Evolutionary conservation across 1,139 yeast species (phyloP).

Genomic region (Martiniozyma asiatica): DNA sequence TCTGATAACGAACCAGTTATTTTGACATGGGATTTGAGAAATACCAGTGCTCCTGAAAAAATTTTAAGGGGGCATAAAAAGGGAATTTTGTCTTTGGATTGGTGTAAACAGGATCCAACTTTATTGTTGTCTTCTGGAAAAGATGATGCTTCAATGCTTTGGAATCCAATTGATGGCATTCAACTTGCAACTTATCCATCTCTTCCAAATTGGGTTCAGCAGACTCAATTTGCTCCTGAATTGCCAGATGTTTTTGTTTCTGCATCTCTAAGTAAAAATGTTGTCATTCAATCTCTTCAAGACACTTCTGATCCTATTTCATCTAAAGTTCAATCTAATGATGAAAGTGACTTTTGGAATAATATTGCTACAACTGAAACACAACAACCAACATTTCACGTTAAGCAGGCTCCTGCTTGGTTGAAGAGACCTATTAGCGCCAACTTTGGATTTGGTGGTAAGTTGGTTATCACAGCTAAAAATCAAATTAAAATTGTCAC

Average conservation of each 20-base stretch:
- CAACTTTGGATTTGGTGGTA: conserved; percentile 90
- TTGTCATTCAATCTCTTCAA: conserved; percentile 76
- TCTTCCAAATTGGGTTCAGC: conserved; percentile 88
- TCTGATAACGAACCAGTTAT: conserved; percentile 73
- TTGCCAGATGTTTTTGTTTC: conserved; percentile 89
- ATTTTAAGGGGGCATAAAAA: conserved; percentile 71
- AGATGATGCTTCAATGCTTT: conserved; percentile 75
- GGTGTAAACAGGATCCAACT: conserved; percentile 80
- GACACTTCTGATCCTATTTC: conserved; percentile 54
- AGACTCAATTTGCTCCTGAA: conserved; percentile 73
- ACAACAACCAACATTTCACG: conserved; percentile 56
- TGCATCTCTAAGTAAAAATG: conserved; percentile 85
- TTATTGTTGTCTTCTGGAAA: conserved; percentile 81
- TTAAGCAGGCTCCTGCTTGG: conserved; percentile 85
- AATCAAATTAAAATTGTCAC: conserved; percentile 22
- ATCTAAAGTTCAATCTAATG: conserved; percentile 31
- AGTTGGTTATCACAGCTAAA: conserved; percentile 49
- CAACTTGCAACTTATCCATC: conserved; percentile 83
- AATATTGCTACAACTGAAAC: conserved; percentile 62
- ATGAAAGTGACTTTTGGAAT: conserved; percentile 75
- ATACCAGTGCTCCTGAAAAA: conserved; percentile 77
- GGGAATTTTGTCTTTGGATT: conserved; percentile 83
- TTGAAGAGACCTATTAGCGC: conserved; percentile 65
- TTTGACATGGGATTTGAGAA: conserved; percentile 88
- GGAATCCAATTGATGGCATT: conserved; percentile 73